Base-by-base conservation (phyloP, 2,329 filamentous ascomycete genomes). In the Talaromyces amestolkiae region DNA sequence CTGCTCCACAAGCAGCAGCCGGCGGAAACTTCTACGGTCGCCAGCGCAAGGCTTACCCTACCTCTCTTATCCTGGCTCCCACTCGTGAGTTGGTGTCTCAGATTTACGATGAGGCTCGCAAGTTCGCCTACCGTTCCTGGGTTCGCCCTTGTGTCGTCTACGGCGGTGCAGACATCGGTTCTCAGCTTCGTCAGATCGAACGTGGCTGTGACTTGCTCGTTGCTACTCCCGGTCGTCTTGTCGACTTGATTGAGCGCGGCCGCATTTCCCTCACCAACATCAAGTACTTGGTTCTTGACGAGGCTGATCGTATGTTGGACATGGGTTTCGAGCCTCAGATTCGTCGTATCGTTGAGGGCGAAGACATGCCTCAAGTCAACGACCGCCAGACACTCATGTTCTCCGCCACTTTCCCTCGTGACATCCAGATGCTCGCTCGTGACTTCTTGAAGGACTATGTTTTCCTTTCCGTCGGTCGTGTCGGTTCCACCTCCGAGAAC, bases 261-360 rank as follows among this genome's bases (percentile, higher is more conserved):
- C 92, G 94, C 77, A 98, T 99, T 79, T 98, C 95, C 53, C 89
- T 99, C 64, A 88, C 89, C 81, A 97, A 97, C 86, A 99, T 99
- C 87, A 98, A 97, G 86, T 99, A 99, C 79, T 87, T 99, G 68
- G 92, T 99, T 73, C 91, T 99, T 64, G 95, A 99, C 74, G 95
- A 99, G 87, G 95, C 95, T 80, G 95, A 99, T 85, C 95, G 95
- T 80, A 99, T 99, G 95, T 86, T 99, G 86, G 95, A 99, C 87
- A 99, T 99, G 95, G 95, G 95, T 95, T 99, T 99, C 86, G 95
- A 99, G 85, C 95, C 95, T 75, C 95, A 99, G 84, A 99, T 99
- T 77, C 93, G 95, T 76, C 91, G 94, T 74, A 98, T 99, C 75
- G 95, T 99, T 54, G 94, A 98, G 82, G 93, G 93, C 67, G 95